phyloP scores from a whole-genome alignment of 2,329 filamentous ascomycete genomes.

The Penicillium occitanis region DNA sequence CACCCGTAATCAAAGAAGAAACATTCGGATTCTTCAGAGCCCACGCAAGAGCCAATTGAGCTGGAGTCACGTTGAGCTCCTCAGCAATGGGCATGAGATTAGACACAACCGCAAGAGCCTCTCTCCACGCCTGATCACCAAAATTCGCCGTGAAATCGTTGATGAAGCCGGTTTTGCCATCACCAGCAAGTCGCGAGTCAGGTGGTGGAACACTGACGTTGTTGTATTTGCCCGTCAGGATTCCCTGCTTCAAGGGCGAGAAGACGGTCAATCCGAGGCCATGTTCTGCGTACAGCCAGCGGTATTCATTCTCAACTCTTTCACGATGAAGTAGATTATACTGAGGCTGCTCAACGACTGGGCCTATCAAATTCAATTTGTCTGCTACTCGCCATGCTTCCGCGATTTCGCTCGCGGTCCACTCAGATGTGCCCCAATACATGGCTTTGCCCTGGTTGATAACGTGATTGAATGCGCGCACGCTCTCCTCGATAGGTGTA shows the following conservation, averaged over 20 bases:
- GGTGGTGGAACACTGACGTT: conserved; percentile 32
- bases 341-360: conserved; percentile 65
- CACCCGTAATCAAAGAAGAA: conserved; percentile 43
- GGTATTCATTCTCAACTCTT: conserved; percentile 64
- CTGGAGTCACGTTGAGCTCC: conserved; percentile 60
- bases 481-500: conserved; percentile 69
- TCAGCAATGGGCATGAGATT: conserved; percentile 59
- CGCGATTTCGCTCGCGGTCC: conserved; percentile 65
- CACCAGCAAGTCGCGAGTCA: conserved; percentile 57
- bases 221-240: conserved; percentile 67
- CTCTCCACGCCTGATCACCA: conserved; percentile 42
- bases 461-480: conserved; percentile 69
- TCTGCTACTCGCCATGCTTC: conserved; percentile 63
- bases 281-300: conserved; percentile 59
- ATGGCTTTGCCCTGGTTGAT: conserved; percentile 67
- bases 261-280: conserved; percentile 64
- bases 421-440: conserved; percentile 71
- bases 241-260: conserved; percentile 61
- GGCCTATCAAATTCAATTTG: conserved; percentile 60
- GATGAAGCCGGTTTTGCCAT: conserved; percentile 60
- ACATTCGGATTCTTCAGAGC: conserved; percentile 60
- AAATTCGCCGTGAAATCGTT: conserved; percentile 44
- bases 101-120: conserved; percentile 37
- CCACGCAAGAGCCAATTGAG: conserved; percentile 60
- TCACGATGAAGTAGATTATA: conserved; percentile 64